Conservation (phyloP, 768 basidiomycete genomes). For the Rhizopogon vesiculosus region DNA sequence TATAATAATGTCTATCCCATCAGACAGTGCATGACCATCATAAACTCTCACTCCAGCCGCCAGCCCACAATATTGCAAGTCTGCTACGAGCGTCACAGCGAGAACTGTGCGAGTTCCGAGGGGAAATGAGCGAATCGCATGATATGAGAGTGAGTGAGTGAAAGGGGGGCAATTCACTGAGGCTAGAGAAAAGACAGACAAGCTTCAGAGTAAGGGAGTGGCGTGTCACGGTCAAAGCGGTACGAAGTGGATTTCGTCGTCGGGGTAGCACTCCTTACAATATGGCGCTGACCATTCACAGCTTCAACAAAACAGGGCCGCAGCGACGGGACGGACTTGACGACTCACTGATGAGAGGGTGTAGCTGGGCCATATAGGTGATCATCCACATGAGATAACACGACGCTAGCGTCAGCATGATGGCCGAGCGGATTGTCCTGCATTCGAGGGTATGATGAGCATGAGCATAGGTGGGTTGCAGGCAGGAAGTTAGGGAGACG, state of each 20-base stretch:
- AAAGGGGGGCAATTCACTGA: too few species aligned
- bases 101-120: too few species aligned
- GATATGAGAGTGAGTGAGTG: too few species aligned
- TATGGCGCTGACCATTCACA: slow-evolving; percentile 13
- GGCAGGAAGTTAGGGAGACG: slow-evolving; percentile 23
- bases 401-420: slow-evolving; percentile 72
- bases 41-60: background rate
- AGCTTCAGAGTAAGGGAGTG: too few species aligned
- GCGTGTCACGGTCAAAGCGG: too few species aligned
- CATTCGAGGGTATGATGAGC: background rate
- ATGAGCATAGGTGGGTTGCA: background rate
- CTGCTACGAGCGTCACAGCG: too few species aligned
- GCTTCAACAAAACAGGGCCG: slow-evolving; percentile 1
- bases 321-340: too few species aligned
- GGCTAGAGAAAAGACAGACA: too few species aligned
- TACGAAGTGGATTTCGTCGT: too few species aligned
- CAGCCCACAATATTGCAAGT: slow-evolving; percentile 1
- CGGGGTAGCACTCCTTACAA: too few species aligned
- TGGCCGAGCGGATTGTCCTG: slow-evolving; percentile 79
- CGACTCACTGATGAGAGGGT: slow-evolving; percentile 81
- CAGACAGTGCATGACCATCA: background rate
- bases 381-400: slow-evolving; percentile 98
- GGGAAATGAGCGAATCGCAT: too few species aligned
- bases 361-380: slow-evolving; percentile 92
- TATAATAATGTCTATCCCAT: too few species aligned